Conservation (phyloP, 768 basidiomycete genomes). For the Rhodotorula toruloides region DNA sequence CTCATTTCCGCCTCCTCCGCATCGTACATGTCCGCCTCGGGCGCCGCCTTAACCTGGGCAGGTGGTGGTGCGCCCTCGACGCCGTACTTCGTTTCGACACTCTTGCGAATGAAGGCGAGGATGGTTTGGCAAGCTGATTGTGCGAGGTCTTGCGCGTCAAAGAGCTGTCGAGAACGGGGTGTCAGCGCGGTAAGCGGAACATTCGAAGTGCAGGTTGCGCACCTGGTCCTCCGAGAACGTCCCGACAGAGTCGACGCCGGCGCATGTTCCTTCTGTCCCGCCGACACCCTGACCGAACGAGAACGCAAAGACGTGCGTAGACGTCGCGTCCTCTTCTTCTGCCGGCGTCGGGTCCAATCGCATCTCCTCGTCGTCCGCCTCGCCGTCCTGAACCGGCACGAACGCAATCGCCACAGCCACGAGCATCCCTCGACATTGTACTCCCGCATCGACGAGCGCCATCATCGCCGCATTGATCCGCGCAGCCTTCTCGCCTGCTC, state of each 20-base stretch:
- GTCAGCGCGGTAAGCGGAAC: background rate
- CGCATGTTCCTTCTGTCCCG: constrained; percentile 29
- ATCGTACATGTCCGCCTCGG: background rate
- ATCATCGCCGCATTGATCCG: constrained; percentile 47
- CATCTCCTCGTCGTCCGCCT: constrained; percentile 28
- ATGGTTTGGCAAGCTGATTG: constrained; percentile 13
- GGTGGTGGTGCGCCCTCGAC: constrained; percentile 6
- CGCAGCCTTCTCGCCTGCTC: constrained; percentile 41
- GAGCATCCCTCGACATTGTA: constrained; percentile 44
- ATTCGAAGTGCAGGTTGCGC: background rate
- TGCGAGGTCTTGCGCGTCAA: constrained; percentile 35
- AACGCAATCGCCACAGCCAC: constrained; percentile 42
- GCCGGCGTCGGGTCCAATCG: constrained; percentile 46
- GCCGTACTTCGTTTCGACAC: constrained; percentile 37
- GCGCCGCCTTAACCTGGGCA: background rate
- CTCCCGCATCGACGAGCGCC: constrained; percentile 45
- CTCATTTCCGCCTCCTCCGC: constrained; percentile 3
- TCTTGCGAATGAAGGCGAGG: constrained; percentile 36
- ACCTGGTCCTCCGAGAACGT: constrained; percentile 33
- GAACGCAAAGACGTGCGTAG: constrained; percentile 35
- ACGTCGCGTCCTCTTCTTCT: constrained; percentile 43
- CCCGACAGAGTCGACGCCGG: constrained; percentile 29
- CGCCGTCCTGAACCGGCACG: constrained; percentile 13
- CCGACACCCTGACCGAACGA: constrained; percentile 35
- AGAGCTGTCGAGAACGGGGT: constrained; percentile 18